Percentiles rank a stretch among this genome's conserved stretches.
These are phyloP conservation scores for Scedosporium dehoogii DNA, from an alignment of 2,329 filamentous ascomycete species.

Conservation along the genomic window DNA sequence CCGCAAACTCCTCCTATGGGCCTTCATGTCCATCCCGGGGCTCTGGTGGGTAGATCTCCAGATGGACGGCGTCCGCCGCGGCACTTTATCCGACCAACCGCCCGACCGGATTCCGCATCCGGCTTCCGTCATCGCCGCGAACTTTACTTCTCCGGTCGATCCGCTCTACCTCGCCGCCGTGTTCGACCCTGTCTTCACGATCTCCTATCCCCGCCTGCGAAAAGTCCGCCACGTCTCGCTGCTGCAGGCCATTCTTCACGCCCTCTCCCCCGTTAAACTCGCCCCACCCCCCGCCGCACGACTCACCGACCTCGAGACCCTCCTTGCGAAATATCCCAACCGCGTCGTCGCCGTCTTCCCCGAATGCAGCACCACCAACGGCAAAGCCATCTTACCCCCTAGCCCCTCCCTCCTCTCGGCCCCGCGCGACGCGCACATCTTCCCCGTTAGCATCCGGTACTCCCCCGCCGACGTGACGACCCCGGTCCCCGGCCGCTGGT, in stretches of 20 bases:
- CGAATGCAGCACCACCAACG: constrained; percentile 90
- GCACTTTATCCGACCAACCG: constrained; percentile 69
- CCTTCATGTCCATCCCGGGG: constrained; percentile 75
- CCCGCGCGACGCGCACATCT: constrained; percentile 63
- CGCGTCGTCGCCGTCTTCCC: constrained; percentile 82
- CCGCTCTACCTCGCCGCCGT: constrained; percentile 89
- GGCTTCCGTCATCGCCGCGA: constrained; percentile 76
- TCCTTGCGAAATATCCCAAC: constrained; percentile 59
- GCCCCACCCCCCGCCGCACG: constrained; percentile 32
- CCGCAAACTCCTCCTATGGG: constrained; percentile 82
- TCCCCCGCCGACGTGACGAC: constrained; percentile 84
- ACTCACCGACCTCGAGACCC: constrained; percentile 50
- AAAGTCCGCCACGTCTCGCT: constrained; percentile 71
- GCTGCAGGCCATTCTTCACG: constrained; percentile 61
- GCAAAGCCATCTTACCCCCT: constrained; percentile 76
- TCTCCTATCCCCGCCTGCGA: constrained; percentile 65
- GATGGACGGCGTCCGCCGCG: constrained; percentile 90
- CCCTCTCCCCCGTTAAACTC: constrained; percentile 51
- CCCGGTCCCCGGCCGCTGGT: constrained; percentile 66
- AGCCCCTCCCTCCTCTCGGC: constrained; percentile 65
- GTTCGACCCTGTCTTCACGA: constrained; percentile 90
- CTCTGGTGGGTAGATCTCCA: constrained; percentile 99
- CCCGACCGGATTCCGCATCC: constrained; percentile 65
- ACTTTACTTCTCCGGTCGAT: constrained; percentile 88
- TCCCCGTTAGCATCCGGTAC: constrained; percentile 84